Base-by-base conservation (phyloP, 169 alveolate genomes). In the Miamiensis avidus region DNA sequence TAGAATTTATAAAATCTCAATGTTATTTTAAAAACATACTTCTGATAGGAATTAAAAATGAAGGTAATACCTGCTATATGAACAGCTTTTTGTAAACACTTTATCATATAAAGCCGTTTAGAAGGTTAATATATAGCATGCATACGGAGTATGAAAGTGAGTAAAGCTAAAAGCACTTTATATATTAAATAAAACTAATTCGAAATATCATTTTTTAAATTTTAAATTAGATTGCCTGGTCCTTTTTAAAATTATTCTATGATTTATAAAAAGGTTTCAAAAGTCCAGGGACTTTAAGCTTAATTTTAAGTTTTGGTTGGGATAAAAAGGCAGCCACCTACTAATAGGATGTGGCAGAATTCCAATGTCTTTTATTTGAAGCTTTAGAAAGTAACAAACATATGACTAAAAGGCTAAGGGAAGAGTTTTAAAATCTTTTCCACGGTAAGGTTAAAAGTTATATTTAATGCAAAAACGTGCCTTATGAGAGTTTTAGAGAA, bases 31-130 rank as follows among this genome's bases (percentile, higher is more conserved):
- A n/a, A n/a, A n/a, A n/a, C n/a, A n/a, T n/a, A n/a, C n/a, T n/a
- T n/a, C n/a, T n/a, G n/a, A n/a, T 78, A 78, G 83, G 83, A 28
- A 25, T 79, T 49, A 79, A 33, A 64, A 79, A 79, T 49, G 28
- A 79, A 64, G 84, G 84, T 34, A 79, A 79, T 49, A 79, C 84
- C 0, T 79, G 84, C 76, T 79, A 79, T 29, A 79, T 79, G 84
- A 79, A 79, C 20, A 79, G 84, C 64, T 79, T 34, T 79, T 64
- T 79, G 34, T 29, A 79, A 29, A 79, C 84, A 0, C 76, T 79
- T 49, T 79, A 79, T 30, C 84, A 79, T 79, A 49, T 79, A 65
- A 29, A 34, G 28, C 65, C 31, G 1, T 79, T 79, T 79, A 65
- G 76, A 79, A 79, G 64, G 20, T 64, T 49, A 79, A 74, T 79